These are phyloP conservation scores for Chaetomiaceae sp. DNA, from an alignment of 2,329 filamentous ascomycete species.

Conservation along the genomic window DNA sequence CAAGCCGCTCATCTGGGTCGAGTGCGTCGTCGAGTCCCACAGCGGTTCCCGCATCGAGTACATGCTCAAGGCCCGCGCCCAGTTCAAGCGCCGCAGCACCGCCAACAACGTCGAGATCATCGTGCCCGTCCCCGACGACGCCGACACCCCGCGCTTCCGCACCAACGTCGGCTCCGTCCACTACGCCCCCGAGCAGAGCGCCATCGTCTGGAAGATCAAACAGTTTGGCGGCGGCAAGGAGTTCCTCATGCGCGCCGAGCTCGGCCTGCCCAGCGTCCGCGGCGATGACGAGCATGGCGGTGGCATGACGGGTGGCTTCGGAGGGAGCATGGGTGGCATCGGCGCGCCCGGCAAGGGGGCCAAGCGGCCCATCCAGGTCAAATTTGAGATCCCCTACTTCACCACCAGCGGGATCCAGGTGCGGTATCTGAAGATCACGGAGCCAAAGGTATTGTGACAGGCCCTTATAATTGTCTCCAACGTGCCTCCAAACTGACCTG, in stretches of 20 bases:
- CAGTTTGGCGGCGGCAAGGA: slow-evolving; percentile 98
- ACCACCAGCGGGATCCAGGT: slow-evolving; percentile 99
- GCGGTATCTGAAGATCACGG: slow-evolving; percentile 96
- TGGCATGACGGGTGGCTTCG: slow-evolving; percentile 96
- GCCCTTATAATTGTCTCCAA: slow-evolving; percentile 4
- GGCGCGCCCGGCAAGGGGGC: slow-evolving; percentile 70
- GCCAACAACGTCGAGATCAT: slow-evolving; percentile 99
- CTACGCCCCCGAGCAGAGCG: slow-evolving; percentile 94
- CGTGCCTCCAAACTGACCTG: slow-evolving; percentile 7
- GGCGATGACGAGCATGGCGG: slow-evolving; percentile 93
- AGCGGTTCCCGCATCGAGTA: slow-evolving; percentile 95
- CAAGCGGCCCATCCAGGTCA: slow-evolving; percentile 95
- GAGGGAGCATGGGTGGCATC: slow-evolving; percentile 91
- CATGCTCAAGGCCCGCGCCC: slow-evolving; percentile 95
- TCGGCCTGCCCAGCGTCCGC: slow-evolving; percentile 87
- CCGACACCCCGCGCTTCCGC: slow-evolving; percentile 89
- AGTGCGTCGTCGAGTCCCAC: slow-evolving; percentile 94
- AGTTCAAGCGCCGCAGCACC: slow-evolving; percentile 96
- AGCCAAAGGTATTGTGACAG: slow-evolving; percentile 74
- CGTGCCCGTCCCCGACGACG: slow-evolving; percentile 94
- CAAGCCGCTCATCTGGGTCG: slow-evolving; percentile 97
- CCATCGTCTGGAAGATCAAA: slow-evolving; percentile 99
- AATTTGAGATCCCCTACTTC: slow-evolving; percentile 99
- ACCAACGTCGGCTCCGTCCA: slow-evolving; percentile 97
- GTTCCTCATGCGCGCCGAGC: slow-evolving; percentile 95